phyloP scores from a whole-genome alignment of 164 flowering plant species.

The Nymphaea colorata region DNA sequence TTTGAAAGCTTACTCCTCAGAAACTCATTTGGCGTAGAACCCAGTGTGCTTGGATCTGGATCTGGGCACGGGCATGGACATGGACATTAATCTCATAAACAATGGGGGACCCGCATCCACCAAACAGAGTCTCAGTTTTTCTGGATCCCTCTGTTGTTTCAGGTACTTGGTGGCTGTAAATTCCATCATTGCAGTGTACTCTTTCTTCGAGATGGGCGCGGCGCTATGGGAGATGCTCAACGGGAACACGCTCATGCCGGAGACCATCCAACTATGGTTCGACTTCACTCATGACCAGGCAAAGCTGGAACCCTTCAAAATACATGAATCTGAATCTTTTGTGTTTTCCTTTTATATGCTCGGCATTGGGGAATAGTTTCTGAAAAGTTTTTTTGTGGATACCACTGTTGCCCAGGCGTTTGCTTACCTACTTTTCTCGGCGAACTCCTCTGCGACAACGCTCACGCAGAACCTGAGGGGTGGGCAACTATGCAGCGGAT shows the following conservation, averaged over 20 bases:
- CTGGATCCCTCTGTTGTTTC: conserved; percentile 3
- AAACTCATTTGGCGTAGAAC: no score
- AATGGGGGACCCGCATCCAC: neutral
- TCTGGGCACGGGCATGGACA: no score
- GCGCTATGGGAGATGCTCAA: conserved; percentile 74
- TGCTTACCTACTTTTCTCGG: conserved; percentile 63
- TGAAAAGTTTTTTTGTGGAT: neutral
- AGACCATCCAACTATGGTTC: conserved; percentile 74
- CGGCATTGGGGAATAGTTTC: neutral
- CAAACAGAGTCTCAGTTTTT: neutral
- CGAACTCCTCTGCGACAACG: conserved; percentile 59
- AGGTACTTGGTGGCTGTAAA: conserved; percentile 62
- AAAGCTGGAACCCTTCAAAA: neutral
- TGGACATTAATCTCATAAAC: no score
- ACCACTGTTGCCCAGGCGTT: conserved; percentile 32
- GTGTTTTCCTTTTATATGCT: neutral
- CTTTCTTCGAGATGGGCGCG: conserved; percentile 53
- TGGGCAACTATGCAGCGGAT: conserved; percentile 4
- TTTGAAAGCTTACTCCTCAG: no score
- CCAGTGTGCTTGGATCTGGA: no score
- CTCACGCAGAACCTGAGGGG: conserved; percentile 31
- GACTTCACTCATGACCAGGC: conserved; percentile 96
- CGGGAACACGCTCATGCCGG: conserved; percentile 54
- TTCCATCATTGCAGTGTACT: conserved; percentile 59
- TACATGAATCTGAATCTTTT: neutral